A percentile compares a stretch with the other conserved stretches of the same genome.
phyloP scores from a whole-genome alignment of 345 rosid species.

The Noccaea caerulescens region DNA sequence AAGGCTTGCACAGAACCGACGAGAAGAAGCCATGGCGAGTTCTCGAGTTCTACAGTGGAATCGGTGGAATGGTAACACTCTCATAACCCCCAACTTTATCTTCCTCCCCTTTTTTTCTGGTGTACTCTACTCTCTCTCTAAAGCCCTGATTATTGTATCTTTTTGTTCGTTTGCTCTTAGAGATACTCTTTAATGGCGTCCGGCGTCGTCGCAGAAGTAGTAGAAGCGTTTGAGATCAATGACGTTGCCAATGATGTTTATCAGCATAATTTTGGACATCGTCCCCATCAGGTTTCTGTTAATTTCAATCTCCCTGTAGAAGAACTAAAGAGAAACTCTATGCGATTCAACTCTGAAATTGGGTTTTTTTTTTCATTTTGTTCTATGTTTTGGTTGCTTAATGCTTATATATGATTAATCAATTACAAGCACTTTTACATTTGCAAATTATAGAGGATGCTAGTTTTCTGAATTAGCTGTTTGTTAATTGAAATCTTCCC shows the following conservation, averaged over 20 bases:
- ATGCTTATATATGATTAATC: neutral
- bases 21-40: conserved; percentile 70
- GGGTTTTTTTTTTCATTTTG: neutral
- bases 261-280: conserved; percentile 81
- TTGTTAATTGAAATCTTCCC: neutral
- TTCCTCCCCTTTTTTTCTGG: too few species aligned
- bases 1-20: conserved; percentile 31
- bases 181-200: conserved; percentile 75
- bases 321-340: neutral
- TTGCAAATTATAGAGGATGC: conserved; percentile 10
- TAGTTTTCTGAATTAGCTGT: conserved; percentile 6
- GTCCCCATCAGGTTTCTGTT: conserved; percentile 74
- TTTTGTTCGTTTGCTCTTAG: conserved; percentile 41
- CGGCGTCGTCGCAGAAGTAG: conserved; percentile 58
- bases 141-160: conserved; percentile 27
- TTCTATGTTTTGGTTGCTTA: neutral
- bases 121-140: neutral
- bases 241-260: conserved; percentile 90
- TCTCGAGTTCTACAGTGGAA: conserved; percentile 91
- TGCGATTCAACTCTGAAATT: neutral
- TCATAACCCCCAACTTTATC: neutral
- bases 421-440: neutral
- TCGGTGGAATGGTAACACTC: conserved; percentile 80
- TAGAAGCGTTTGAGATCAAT: conserved; percentile 90
- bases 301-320: conserved; percentile 6